A percentile compares a stretch with the other conserved stretches of the same genome.
Evolutionary conservation across 2,329 filamentous ascomycete species (phyloP).

Genomic region (Reticulascus tulasneorum): DNA sequence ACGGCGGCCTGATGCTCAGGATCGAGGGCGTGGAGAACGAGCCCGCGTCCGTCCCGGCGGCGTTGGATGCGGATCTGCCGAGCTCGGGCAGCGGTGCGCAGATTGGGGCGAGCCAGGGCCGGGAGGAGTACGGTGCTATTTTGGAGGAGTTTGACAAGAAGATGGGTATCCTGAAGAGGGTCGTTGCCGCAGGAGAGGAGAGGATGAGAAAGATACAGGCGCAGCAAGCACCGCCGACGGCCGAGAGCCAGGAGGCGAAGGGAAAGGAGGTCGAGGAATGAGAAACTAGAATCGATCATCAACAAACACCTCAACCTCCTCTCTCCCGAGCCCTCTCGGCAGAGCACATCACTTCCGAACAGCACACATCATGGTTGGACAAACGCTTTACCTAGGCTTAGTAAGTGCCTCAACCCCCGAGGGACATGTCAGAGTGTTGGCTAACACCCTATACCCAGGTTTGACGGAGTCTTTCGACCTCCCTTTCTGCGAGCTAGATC

Average conservation of each 20-base stretch:
- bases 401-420: no score
- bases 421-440: no score
- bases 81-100: constrained; percentile 26
- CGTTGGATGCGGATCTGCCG: constrained; percentile 8
- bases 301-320: no score
- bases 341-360: no score
- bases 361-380: no score
- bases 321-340: no score
- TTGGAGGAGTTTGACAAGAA: constrained; percentile 55
- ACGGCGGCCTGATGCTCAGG: constrained; percentile 49
- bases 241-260: constrained; percentile 7
- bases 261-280: constrained; percentile 17
- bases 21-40: constrained; percentile 52
- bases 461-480: no score
- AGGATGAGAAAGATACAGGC: constrained; percentile 8
- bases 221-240: background rate
- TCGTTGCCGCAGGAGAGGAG: constrained; percentile 46
- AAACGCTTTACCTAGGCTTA: no score
- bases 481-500: no score
- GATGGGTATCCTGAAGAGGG: constrained; percentile 50
- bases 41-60: constrained; percentile 19
- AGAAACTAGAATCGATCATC: no score
- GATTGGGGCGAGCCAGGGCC: constrained; percentile 18
- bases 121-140: constrained; percentile 47
- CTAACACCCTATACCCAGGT: no score